Conservation (phyloP, 176 grass and related monocot species). For the Microstegium vimineum region DNA sequence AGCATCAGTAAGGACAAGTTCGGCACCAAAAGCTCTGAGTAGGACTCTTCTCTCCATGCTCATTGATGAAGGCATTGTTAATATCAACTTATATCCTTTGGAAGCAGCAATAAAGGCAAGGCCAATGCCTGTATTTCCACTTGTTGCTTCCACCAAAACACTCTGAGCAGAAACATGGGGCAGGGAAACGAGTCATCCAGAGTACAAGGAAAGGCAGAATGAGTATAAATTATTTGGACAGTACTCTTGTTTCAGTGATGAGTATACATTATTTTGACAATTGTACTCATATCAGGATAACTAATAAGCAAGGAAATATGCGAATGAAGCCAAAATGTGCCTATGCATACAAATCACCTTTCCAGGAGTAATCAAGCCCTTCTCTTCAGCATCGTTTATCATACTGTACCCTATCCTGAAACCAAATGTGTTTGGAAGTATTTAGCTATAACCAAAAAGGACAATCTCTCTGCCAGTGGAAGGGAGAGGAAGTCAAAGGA, state of each 20-base stretch:
- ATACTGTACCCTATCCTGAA: conserved; percentile 94
- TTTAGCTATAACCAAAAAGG: neutral
- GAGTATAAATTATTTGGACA: neutral
- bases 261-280: neutral
- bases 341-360: conserved; percentile 38
- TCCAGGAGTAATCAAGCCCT: conserved; percentile 80
- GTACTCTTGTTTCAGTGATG: neutral
- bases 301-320: neutral
- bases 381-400: conserved; percentile 81
- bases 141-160: conserved; percentile 89
- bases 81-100: conserved; percentile 84
- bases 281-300: neutral
- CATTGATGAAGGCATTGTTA: conserved; percentile 95
- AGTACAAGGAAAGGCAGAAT: neutral
- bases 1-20: conserved; percentile 84
- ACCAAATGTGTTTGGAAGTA: neutral
- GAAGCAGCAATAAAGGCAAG: conserved; percentile 96
- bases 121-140: conserved; percentile 94
- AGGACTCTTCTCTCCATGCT: conserved; percentile 95
- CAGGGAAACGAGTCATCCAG: neutral
- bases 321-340: neutral
- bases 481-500: neutral
- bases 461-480: neutral
- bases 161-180: conserved; percentile 32
- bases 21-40: conserved; percentile 86